These are phyloP conservation scores for Plantago ovata DNA, from an alignment of 257 asterid genomes.

Conservation along the genomic window DNA sequence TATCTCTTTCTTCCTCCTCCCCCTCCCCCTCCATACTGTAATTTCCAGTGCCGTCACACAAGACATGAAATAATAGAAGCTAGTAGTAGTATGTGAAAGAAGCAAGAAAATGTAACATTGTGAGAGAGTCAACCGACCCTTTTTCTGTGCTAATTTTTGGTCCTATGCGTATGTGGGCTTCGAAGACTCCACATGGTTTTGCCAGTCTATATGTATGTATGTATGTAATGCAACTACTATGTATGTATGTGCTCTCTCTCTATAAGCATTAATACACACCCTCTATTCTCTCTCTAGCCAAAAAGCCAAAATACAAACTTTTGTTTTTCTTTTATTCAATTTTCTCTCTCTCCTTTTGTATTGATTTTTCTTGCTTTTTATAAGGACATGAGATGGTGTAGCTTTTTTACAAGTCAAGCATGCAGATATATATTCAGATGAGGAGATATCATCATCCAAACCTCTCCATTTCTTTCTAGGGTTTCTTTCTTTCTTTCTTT, in stretches of 20 bases:
- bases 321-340: not conserved
- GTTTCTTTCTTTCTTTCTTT: slow-evolving; percentile 14
- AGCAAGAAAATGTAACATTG: slow-evolving; percentile 6
- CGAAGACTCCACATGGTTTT: slow-evolving; percentile 40
- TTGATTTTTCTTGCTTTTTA: slow-evolving; percentile 22
- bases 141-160: slow-evolving; percentile 25
- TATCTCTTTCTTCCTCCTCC: not conserved
- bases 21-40: not conserved
- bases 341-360: slow-evolving; percentile 13
- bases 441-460: slow-evolving; percentile 25
- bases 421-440: slow-evolving; percentile 46
- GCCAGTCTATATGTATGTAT: slow-evolving; percentile 9
- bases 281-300: slow-evolving; percentile 21
- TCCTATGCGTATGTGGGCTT: slow-evolving; percentile 43
- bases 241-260: too few species aligned
- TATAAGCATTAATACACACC: too few species aligned
- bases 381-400: slow-evolving; percentile 24
- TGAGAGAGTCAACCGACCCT: slow-evolving; percentile 41
- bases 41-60: slow-evolving; percentile 36
- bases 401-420: slow-evolving; percentile 50
- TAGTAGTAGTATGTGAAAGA: too few species aligned
- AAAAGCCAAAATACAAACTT: slow-evolving; percentile 8
- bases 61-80: not conserved
- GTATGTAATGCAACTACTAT: too few species aligned
- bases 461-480: slow-evolving; percentile 26